A percentile compares a stretch with the other conserved stretches of the same genome.
These are phyloP conservation scores for Moesziomyces parantarcticus DNA, from an alignment of 1,284 basidiomycete genomes.

Conservation along the genomic window DNA sequence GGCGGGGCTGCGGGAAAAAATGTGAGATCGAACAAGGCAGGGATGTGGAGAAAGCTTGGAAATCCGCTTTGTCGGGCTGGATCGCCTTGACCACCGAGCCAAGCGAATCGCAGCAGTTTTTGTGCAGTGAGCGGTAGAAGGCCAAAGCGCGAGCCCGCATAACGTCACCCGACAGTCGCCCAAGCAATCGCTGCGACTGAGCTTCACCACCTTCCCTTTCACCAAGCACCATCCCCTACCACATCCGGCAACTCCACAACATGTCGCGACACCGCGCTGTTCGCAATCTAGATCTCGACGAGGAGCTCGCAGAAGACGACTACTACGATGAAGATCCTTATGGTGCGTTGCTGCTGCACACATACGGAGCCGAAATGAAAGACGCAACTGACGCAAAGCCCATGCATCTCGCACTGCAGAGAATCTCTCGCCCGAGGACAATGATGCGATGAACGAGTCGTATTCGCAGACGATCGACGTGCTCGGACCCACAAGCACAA, in stretches of 20 bases:
- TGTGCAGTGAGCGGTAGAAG: not conserved
- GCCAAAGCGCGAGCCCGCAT: constrained; percentile 3
- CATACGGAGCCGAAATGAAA: not conserved
- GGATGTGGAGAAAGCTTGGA: too few species aligned
- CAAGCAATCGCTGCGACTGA: not conserved
- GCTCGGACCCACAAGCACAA: constrained; percentile 49
- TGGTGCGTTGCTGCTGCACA: constrained; percentile 20
- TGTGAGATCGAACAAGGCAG: too few species aligned
- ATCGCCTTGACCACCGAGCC: constrained; percentile 9
- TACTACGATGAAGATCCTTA: constrained; percentile 69
- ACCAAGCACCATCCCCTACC: not conserved
- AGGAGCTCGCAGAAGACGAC: constrained; percentile 76
- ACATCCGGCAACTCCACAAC: not conserved
- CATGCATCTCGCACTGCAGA: constrained; percentile 28
- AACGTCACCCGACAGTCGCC: constrained; percentile 29
- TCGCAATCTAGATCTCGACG: constrained; percentile 86
- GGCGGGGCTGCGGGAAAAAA: too few species aligned
- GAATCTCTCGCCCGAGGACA: constrained; percentile 57
- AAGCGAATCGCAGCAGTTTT: constrained; percentile 11
- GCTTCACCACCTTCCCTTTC: not conserved
- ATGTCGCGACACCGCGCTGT: constrained; percentile 80
- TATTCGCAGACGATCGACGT: constrained; percentile 49
- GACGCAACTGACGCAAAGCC: too few species aligned
- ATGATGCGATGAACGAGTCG: constrained; percentile 54
- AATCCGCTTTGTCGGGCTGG: too few species aligned